Conservation (phyloP, 257 asterid species). For the Paulownia fortunei region DNA sequence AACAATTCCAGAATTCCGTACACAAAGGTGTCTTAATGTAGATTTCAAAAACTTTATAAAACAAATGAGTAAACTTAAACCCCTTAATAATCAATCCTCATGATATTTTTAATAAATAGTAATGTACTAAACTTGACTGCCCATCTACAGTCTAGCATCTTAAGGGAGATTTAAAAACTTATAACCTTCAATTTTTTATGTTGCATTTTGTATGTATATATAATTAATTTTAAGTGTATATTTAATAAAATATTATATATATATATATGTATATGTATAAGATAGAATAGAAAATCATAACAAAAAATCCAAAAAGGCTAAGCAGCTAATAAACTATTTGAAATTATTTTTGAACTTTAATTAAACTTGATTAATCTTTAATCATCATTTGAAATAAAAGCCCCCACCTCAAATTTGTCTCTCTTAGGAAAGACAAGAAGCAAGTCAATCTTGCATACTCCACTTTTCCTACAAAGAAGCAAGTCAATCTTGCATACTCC, state of each 20-base stretch:
- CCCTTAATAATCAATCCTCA: neutral
- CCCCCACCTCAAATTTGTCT: neutral
- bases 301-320: neutral
- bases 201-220: too few relatives aligned
- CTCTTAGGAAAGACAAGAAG: constrained; percentile 24
- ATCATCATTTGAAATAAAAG: neutral
- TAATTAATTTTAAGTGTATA: too few relatives aligned
- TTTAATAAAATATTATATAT: too few relatives aligned
- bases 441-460: constrained; percentile 50
- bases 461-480: too few relatives aligned
- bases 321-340: constrained; percentile 13
- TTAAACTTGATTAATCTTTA: neutral
- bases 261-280: too few relatives aligned
- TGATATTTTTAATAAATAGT: neutral
- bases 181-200: too few relatives aligned
- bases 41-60: neutral
- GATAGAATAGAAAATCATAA: neutral
- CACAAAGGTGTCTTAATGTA: too few relatives aligned
- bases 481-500: constrained; percentile 51
- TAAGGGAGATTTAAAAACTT: neutral
- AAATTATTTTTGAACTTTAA: neutral
- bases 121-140: neutral
- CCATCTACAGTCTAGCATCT: neutral
- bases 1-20: constrained; percentile 8
- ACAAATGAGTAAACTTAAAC: neutral